Evolutionary conservation across 768 basidiomycete genomes (phyloP).

Genomic region (Saitozyma podzolica): DNA sequence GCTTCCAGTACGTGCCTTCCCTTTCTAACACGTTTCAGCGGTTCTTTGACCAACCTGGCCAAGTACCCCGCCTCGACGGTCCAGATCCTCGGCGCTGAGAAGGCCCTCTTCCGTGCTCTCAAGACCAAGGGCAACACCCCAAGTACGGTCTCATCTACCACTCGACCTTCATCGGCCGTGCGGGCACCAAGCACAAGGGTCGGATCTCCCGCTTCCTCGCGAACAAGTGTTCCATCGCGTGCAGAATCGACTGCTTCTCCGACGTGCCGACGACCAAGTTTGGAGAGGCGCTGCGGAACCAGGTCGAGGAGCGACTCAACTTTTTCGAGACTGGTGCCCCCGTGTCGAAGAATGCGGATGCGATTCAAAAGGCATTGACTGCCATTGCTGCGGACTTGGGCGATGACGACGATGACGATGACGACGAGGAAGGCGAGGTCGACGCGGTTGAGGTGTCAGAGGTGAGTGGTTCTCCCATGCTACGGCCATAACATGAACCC

Average conservation of each 20-base stretch:
- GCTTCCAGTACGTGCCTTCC: too few species aligned
- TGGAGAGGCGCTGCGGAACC: constrained; percentile 86
- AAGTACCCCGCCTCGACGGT: constrained; percentile 99
- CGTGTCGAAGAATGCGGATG: constrained; percentile 82
- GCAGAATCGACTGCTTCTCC: constrained; percentile 91
- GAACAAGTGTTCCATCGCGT: constrained; percentile 97
- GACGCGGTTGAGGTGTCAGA: constrained; percentile 57
- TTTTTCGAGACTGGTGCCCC: constrained; percentile 92
- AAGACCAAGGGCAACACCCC: constrained; percentile 98
- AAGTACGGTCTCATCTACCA: constrained; percentile 99
- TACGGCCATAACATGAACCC: too few species aligned
- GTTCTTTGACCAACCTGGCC: constrained; percentile 91
- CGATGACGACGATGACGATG: constrained; percentile 53
- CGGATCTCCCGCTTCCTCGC: constrained; percentile 98
- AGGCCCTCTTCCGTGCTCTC: constrained; percentile 92
- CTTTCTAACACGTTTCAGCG: constrained; percentile 46
- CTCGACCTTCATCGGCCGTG: constrained; percentile 93
- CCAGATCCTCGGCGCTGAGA: constrained; percentile 96
- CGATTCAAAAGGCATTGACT: constrained; percentile 85
- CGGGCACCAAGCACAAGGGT: constrained; percentile 90
- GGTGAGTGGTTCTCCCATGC: constrained; percentile 15
- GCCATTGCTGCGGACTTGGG: constrained; percentile 57
- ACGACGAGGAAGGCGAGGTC: constrained; percentile 67
- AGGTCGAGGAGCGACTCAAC: constrained; percentile 90
- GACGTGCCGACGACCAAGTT: constrained; percentile 79